Base-by-base conservation (phyloP, 495 filamentous ascomycete genomes). In the Penicillium atrosanguineum region DNA sequence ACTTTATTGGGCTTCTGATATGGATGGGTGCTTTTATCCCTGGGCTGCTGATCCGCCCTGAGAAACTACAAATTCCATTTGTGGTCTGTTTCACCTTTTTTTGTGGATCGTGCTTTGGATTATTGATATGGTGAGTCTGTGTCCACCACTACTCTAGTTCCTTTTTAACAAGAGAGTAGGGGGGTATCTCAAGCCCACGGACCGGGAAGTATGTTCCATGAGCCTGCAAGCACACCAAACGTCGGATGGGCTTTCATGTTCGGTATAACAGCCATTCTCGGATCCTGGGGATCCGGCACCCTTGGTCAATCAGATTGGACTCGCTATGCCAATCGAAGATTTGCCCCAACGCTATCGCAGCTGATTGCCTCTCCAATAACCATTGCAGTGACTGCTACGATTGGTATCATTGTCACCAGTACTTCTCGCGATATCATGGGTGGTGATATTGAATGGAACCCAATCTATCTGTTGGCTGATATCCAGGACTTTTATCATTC, bases 281-380 rank as follows among this genome's bases (percentile, higher is more conserved):
- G 50, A 4, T 45, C 50, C 6, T 53, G 50, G 50, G 50, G 50
- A 15, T 53, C 50, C 3, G 50, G 50, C n/a, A 53, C 50, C 21
- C 41, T 53, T 6, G 50, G 50, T 23, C 50, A 53, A 23, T 45
- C 40, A 14, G 50, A 53, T 20, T 53, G 50, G 50, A 53, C 50
- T 40, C 50, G 50, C 14, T 53, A 53, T 46, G 40, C 50, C 21
- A 53, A 53, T 12, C 50, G 43, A 38, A 34, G 43, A 45, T 46
- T 53, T 26, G 50, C 50, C 3, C 50, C 50, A 4, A 53, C 47
- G 7, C 20, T 49, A 28, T 49, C 47, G 6, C 47, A 49, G 23
- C 47, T 49, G 4, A 41, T 49, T 41, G 47, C 47, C 20, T 49
- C 47, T 5, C 47, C 47, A 4, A 29, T 49, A 14, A 49, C 47